These are phyloP conservation scores for Sonneratia alba DNA, from an alignment of 345 rosid species.

Conservation along the genomic window DNA sequence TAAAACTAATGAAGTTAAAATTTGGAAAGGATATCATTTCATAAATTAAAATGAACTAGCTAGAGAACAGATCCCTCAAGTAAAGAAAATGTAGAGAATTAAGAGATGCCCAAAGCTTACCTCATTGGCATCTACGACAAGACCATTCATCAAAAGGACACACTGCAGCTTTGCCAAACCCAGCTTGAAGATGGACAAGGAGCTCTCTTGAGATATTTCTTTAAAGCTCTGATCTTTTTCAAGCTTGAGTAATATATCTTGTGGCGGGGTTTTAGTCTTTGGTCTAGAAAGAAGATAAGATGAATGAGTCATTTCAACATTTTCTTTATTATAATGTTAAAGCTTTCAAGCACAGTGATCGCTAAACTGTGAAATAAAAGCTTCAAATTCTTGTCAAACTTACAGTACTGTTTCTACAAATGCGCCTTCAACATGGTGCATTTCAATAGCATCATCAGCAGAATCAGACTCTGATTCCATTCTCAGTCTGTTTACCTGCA, in stretches of 20 bases:
- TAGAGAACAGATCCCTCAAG: not conserved
- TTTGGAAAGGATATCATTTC: not conserved
- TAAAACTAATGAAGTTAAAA: not conserved
- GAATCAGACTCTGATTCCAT: slow-evolving; percentile 46
- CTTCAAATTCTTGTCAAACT: slow-evolving; percentile 18
- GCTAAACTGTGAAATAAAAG: not conserved
- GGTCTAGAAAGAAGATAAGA: slow-evolving; percentile 38
- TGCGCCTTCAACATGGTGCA: slow-evolving; percentile 81
- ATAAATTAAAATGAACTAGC: not conserved
- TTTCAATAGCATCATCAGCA: slow-evolving; percentile 55
- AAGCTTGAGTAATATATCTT: slow-evolving; percentile 71
- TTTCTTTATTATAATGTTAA: not conserved
- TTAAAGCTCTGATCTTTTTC: slow-evolving; percentile 57
- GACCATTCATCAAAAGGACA: slow-evolving; percentile 88
- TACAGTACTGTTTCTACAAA: slow-evolving; percentile 83
- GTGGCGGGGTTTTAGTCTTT: slow-evolving; percentile 69
- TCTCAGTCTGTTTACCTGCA: slow-evolving; percentile 59
- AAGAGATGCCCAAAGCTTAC: slow-evolving; percentile 18
- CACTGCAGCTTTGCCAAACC: slow-evolving; percentile 68
- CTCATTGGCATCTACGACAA: slow-evolving; percentile 82
- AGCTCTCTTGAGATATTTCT: slow-evolving; percentile 56
- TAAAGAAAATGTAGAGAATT: not conserved
- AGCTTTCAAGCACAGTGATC: not conserved
- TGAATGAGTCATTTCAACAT: not conserved
- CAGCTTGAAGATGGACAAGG: slow-evolving; percentile 78